Conservation (phyloP, 257 asterid genomes). For the Fraxinus anomala region DNA sequence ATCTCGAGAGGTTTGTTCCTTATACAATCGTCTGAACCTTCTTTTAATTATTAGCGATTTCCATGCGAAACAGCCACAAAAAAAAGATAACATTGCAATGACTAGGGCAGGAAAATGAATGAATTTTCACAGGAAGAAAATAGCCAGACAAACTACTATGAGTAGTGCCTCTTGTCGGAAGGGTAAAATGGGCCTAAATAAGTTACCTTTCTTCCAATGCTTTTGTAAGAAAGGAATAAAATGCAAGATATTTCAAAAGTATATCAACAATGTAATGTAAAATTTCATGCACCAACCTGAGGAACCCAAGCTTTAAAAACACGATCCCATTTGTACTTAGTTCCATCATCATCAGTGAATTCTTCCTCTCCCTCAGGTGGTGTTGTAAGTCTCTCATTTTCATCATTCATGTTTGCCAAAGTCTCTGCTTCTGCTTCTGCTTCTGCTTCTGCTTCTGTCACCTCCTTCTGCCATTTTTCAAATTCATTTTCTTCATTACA, state of each 20-base stretch:
- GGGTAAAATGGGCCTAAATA: constrained; percentile 3
- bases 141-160: no score
- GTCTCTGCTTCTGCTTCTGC: constrained; percentile 36
- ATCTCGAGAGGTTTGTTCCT: no score
- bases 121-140: no score
- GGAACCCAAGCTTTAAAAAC: constrained; percentile 85
- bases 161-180: not conserved
- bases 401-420: constrained; percentile 45
- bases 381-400: constrained; percentile 73
- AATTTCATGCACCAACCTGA: constrained; percentile 57
- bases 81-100: no score
- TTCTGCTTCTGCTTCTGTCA: constrained; percentile 53
- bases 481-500: constrained; percentile 77
- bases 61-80: no score
- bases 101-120: no score
- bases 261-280: constrained; percentile 11
- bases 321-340: constrained; percentile 85
- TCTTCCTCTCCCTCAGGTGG: constrained; percentile 96
- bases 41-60: no score
- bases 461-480: constrained; percentile 84
- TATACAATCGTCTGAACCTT: no score
- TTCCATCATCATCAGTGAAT: constrained; percentile 93
- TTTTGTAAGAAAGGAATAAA: not conserved
- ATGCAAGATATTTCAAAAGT: constrained; percentile 10
- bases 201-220: not conserved